A percentile compares a stretch with the other conserved stretches of the same genome.
Evolutionary conservation across 2,329 filamentous ascomycete species (phyloP).

Genomic region (Fusarium agapanthi): DNA sequence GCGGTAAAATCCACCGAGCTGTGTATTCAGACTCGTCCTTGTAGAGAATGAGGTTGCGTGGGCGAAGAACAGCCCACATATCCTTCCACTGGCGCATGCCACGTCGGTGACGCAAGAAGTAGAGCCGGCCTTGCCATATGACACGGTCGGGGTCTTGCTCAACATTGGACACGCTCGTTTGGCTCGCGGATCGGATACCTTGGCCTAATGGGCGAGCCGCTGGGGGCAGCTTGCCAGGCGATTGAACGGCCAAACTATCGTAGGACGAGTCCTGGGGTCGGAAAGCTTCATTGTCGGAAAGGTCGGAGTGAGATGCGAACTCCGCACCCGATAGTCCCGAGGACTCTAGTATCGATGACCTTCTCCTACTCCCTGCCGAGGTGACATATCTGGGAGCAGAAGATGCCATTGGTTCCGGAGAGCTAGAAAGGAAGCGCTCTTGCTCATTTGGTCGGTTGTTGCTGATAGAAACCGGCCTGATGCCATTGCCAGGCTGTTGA

Average conservation of each 20-base stretch:
- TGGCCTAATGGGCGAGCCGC: constrained; percentile 44
- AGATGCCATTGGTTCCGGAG: constrained; percentile 63
- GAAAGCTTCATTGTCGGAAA: constrained; percentile 74
- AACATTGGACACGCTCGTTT: constrained; percentile 62
- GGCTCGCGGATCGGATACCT: constrained; percentile 65
- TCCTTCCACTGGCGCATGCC: constrained; percentile 94
- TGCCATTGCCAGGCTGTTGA: constrained; percentile 52
- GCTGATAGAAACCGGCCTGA: constrained; percentile 29
- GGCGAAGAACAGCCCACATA: constrained; percentile 89
- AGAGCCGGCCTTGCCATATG: constrained; percentile 92
- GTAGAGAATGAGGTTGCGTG: constrained; percentile 86
- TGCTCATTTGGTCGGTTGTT: constrained; percentile 43
- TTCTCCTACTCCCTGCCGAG: constrained; percentile 53
- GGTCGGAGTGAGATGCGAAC: constrained; percentile 84
- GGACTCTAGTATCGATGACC: constrained; percentile 72
- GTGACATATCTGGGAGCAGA: constrained; percentile 47
- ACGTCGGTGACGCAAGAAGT: constrained; percentile 81
- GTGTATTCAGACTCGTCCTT: constrained; percentile 93
- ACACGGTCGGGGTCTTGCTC: constrained; percentile 83
- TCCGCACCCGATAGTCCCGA: constrained; percentile 71
- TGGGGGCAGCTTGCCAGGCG: constrained; percentile 38
- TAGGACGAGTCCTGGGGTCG: constrained; percentile 60
- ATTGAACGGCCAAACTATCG: constrained; percentile 58
- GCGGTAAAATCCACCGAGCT: constrained; percentile 81
- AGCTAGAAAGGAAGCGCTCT: constrained; percentile 64